Percentiles rank a stretch among this genome's conserved stretches.
Conservation (phyloP, 2,329 filamentous ascomycete genomes). For the Podosphaera fusca region DNA sequence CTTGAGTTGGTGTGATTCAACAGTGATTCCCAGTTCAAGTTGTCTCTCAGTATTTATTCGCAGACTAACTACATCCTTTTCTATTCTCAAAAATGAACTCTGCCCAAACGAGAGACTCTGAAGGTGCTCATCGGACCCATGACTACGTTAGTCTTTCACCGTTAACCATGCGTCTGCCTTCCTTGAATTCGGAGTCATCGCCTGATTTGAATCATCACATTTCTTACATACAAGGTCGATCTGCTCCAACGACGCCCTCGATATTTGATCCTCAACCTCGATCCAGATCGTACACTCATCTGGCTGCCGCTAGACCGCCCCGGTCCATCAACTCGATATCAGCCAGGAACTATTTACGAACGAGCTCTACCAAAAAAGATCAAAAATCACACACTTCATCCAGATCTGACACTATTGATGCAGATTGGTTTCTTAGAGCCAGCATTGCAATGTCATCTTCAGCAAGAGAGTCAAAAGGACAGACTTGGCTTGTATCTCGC, state of each 20-base stretch:
- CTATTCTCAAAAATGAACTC: too few species aligned
- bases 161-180: constrained; percentile 35
- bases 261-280: constrained; percentile 36
- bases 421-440: constrained; percentile 41
- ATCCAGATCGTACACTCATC: constrained; percentile 39
- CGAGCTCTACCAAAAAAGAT: constrained; percentile 8
- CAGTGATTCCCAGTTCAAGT: too few species aligned
- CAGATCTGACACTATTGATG: constrained; percentile 22
- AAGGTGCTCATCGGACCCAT: too few species aligned
- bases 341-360: constrained; percentile 6
- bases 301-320: constrained; percentile 16
- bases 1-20: too few species aligned
- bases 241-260: constrained; percentile 39
- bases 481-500: constrained; percentile 42
- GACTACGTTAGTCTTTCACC: constrained; percentile 24
- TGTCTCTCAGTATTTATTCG: too few species aligned
- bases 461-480: constrained; percentile 42
- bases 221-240: constrained; percentile 38
- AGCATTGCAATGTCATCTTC: constrained; percentile 38
- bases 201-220: constrained; percentile 18
- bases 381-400: constrained; percentile 10
- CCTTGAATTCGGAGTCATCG: constrained; percentile 27
- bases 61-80: too few species aligned
- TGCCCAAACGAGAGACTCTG: too few species aligned
- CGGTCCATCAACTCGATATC: constrained; percentile 13